Evolutionary conservation across 352 stramenopile genomes (phyloP), one percentile per base, ranked within the genome.

Genomic region (Phytophthora rubi): DNA sequence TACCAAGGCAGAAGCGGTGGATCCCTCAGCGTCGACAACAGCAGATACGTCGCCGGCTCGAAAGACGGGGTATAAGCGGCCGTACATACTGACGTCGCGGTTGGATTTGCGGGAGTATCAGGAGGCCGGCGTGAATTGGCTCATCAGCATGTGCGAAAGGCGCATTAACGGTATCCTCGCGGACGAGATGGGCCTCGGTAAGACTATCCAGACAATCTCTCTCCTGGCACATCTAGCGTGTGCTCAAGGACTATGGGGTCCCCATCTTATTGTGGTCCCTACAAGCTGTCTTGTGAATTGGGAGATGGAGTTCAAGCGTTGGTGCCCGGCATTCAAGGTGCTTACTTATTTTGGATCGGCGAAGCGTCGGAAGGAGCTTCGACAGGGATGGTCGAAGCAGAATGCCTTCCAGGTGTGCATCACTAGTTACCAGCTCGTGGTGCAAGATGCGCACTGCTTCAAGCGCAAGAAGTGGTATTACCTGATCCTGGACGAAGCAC

Each of bases 131-230:
- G 84, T 99, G 35, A 98, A 99, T 72, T 99, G 98, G 98, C 90
- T 99, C 3, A 89, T 99, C 28, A 98, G 94, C n/a, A 91, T 99
- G 67, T 97, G 98, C 56, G 93, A 98, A 33, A 89, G 97, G 60
- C 85, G 97, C 35, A 92, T 99, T 44, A 99, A 99, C 76, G 98
- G 98, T 8, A 99, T 99, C 62, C 83, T 99, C 7, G 98, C 98
- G 0, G 98, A 99, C 77, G 97, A 99, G 73, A 98, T 97, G 92
- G 90, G 92, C 3, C 77, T 97, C 6, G 96, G 97, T 0, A 99
- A 99, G 76, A 99, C 98, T 8, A 89, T 99, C n/a, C 97, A 99
- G 85, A 99, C 98, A n/a, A 99, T 99, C 64, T 92, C 96, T 21
- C 80, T 99, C 58, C 77, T 99, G 9, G 94, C 97, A 8, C 97